Base-by-base conservation (phyloP, 2,329 filamentous ascomycete genomes). In the Exophiala mesophila region DNA sequence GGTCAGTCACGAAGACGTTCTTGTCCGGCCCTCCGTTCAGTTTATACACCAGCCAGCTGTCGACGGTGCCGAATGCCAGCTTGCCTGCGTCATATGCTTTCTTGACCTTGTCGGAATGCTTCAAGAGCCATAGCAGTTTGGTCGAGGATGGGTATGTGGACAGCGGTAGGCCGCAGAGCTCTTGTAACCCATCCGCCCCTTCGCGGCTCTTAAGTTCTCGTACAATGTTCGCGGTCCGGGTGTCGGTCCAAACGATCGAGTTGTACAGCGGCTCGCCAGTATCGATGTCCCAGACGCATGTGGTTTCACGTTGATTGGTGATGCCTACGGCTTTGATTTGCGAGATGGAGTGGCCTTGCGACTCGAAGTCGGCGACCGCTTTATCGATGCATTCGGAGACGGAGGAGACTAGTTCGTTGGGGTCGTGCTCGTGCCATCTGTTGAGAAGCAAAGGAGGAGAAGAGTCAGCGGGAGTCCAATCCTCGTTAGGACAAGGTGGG, bases 251-350 rank as follows among this genome's bases (percentile, higher is more conserved):
- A 34, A 85, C 85, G 45, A 90, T 80, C 40, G 84, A 84, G 57
- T 87, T 85, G 65, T 83, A 73, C 3, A 90, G 69, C 3, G 84
- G 76, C 61, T 88, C 73, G 52, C 85, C 85, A 3, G 82, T 88
- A 49, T 71, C 70, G 45, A 69, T 73, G 62, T 90, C 83, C 85
- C 85, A 89, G 13, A 85, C 79, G 3, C 89, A 72, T 2, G 80
- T 85, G 1, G 85, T 89, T 63, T 90, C 85, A 56, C 85, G 78
- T 69, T 89, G 85, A 65, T 88, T 89, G 42, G 85, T 88, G 59
- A 90, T 83, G 43, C 85, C 85, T 50, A 89, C 71, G 12, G 81
- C 75, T 58, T 59, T 80, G 57, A 90, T 84, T 55, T 80, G 72
- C 34, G 72, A 70, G 39, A 73, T 68, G n/a, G 72, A 69, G 62